These are phyloP conservation scores for Carex myosuroides DNA, from an alignment of 176 grass and related monocot genomes.

Conservation along the genomic window DNA sequence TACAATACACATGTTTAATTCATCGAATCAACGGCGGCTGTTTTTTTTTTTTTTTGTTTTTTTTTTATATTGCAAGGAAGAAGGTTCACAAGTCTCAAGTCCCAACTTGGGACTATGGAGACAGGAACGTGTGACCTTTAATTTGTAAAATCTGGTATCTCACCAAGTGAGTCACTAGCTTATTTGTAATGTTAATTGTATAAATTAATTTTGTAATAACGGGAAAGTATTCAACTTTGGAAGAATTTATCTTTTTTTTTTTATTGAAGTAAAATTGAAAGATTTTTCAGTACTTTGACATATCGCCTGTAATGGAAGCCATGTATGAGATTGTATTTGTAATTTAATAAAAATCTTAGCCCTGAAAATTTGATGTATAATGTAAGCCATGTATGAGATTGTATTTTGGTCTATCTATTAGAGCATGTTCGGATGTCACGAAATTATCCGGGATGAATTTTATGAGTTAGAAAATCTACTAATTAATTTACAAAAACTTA, in stretches of 20 bases:
- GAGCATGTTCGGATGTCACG: too few species aligned
- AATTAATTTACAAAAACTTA: too few species aligned
- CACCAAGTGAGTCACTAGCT: neutral
- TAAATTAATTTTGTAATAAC: neutral
- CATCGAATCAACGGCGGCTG: neutral
- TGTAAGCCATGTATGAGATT: too few species aligned
- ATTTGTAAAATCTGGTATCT: neutral
- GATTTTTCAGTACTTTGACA: neutral
- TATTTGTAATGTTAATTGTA: conserved; percentile 1
- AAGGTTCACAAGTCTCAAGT: conserved; percentile 11
- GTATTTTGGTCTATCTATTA: too few species aligned
- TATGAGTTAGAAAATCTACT: too few species aligned
- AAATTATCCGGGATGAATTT: too few species aligned
- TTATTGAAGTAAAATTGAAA: neutral
- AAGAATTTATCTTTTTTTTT: neutral
- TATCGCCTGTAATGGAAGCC: neutral
- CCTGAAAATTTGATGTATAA: too few species aligned
- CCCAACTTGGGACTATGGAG: neutral
- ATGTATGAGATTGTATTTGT: neutral
- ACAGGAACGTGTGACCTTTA: neutral
- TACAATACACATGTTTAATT: neutral
- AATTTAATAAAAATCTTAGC: neutral
- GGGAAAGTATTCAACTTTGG: neutral
- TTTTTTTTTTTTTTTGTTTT: neutral
- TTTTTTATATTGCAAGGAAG: neutral